Percentiles rank a stretch among this genome's conserved stretches.
Conservation (phyloP, 768 basidiomycete species). For the Boletus vermiculosoides region DNA sequence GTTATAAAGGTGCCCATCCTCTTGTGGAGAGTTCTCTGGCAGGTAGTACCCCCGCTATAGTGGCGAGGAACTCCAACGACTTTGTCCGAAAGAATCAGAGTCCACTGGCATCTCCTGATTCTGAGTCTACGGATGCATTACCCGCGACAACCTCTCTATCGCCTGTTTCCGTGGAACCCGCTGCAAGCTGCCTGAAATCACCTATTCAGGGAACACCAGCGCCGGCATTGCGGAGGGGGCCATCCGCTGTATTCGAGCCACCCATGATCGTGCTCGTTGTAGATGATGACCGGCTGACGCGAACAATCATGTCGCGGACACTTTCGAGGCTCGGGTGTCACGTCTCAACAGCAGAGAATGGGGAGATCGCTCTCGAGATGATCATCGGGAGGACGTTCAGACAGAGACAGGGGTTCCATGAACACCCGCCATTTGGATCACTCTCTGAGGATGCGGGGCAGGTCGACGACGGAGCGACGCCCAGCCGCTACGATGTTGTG, state of each 20-base stretch:
- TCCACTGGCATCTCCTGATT: conserved; percentile 2
- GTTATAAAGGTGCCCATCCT: neutral
- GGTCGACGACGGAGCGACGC: neutral
- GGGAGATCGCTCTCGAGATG: conserved; percentile 71
- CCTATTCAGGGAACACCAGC: conserved; percentile 11
- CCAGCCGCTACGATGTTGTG: conserved; percentile 39
- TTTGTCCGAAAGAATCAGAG: neutral
- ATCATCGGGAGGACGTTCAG: conserved; percentile 45
- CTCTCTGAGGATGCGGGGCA: neutral
- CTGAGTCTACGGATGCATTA: conserved; percentile 1
- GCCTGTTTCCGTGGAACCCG: conserved; percentile 3
- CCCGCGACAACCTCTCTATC: neutral
- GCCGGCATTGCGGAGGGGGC: conserved; percentile 11
- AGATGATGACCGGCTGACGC: conserved; percentile 79
- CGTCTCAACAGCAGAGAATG: conserved; percentile 84
- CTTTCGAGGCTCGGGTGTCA: conserved; percentile 74
- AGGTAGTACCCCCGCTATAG: neutral
- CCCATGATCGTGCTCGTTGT: conserved; percentile 73
- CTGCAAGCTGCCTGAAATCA: conserved; percentile 12
- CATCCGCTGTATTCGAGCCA: conserved; percentile 40
- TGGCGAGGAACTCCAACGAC: conserved; percentile 7
- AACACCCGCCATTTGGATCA: neutral
- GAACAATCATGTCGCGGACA: conserved; percentile 77
- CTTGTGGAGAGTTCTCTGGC: neutral
- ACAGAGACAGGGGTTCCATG: neutral